Evolutionary conservation across 225 moss, liverwort and hornwort species (phyloP), one percentile per base, ranked within the genome.

Genomic region (Marchantia paleacea): DNA sequence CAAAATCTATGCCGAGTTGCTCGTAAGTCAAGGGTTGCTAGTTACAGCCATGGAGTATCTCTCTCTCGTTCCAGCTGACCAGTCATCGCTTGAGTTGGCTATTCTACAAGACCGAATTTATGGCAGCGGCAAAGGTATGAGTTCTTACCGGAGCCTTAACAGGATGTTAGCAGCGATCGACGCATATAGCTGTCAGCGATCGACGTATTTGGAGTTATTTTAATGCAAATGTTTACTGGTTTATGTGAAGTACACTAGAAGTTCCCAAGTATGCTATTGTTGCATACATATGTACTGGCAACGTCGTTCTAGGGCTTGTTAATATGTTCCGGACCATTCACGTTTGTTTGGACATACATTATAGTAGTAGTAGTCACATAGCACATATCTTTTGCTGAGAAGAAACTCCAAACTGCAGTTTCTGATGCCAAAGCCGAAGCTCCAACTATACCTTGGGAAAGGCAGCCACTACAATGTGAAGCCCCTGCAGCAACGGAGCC

Each of bases 11-110:
- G 99, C 92, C 28, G 99, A 99, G 78, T 85, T 99, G 79, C 85
- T 99, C 77, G 95, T 95, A 80, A 95, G 92, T 79, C 95, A 99
- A 87, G 99, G 99, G 80, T 91, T 94, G 79, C 84, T 94, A 52
- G 80, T 84, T 55, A 99, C 94, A 55, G 99, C 99, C 15, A 88
- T 90, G 81, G 94, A 95, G 67, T 99, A 99, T 79, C 92, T 99
- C 63, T 92, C 96, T 65, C 90, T 95, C 29, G 84, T 95, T 77
- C 86, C 95, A 31, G 88, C 90, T 52, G 91, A 99, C 50, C 90
- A 92, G 72, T 87, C 95, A 39, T 84, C 87, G 54, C 80, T 85
- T 62, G 94, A 94, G 84, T 82, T 99, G 80, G 82, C 89, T 55
- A 87, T 91, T 75, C 83, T 99, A 60, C 90, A 91, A 78, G 92